Base-by-base conservation (phyloP, 192 early-diverging fungal species). In the Coemansia umbellata region DNA sequence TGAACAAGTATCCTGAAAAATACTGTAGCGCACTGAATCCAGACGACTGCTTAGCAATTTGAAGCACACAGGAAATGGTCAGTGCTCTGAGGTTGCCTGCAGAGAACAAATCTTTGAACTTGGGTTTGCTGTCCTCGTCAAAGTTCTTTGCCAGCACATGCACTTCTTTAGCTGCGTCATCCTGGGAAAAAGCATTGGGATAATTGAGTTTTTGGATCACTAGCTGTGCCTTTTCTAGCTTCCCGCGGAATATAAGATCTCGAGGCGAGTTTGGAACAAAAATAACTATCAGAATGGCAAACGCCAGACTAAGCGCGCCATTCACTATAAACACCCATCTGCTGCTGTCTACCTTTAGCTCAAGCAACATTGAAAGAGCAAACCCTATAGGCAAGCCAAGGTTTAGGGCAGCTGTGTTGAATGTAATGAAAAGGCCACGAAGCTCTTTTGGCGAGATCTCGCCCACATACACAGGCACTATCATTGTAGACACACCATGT, bases 231-330 rank as follows among this genome's bases (percentile, higher is more conserved):
- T 66, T 37, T 5, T 58, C 31, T 13, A 52, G 0, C 21, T 40
- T 28, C 8, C 56, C 50, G 17, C 48, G 55, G 28, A 24, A 59
- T 5, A 66, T 57, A 8, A 66, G 63, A 35, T 66, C 63, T 3
- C 63, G 63, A 21, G 63, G 63, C 14, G 63, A 66, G 17, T 66
- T 58, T 15, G 63, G 63, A 3, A 66, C 63, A 36, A 58, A 37
- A 3, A 49, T 13, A 10, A 43, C 24, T 8, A 66, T 17, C 28
- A 59, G 26, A 3, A 47, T 22, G 6, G 42, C 54, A 10, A 58
- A 13, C 5, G 21, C 22, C 27, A 66, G 22, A 19, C 55, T 58
- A 8, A 59, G 32, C 8, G 37, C 21, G 7, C 48, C 44, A 31
- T 31, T 42, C 15, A 59, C 42, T 5, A 54, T 49, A 41, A 66